Percentiles rank a stretch among this genome's conserved stretches.
Evolutionary conservation across 2,329 filamentous ascomycete species (phyloP).

Genomic region (Neoarthrinium moseri): DNA sequence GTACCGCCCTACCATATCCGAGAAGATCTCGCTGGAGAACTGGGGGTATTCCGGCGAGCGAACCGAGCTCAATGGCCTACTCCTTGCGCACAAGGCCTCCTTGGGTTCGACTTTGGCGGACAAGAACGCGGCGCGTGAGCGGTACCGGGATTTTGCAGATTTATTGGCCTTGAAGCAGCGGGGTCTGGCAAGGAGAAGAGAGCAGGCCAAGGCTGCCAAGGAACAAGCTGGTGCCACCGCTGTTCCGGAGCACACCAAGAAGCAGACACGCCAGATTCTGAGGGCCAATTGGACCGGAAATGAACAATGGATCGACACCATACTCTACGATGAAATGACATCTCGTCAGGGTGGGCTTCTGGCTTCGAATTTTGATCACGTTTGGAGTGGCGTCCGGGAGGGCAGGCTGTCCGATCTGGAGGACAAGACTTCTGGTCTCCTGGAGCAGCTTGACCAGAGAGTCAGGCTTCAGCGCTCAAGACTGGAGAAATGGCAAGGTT

Average conservation of each 20-base stretch:
- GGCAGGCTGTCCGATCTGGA: constrained; percentile 58
- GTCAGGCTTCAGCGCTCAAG: constrained; percentile 66
- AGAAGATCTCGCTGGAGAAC: constrained; percentile 57
- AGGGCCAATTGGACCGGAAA: constrained; percentile 78
- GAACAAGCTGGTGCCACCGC: constrained; percentile 26
- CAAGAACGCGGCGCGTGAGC: constrained; percentile 57
- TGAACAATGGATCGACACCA: constrained; percentile 68
- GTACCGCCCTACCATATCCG: constrained; percentile 46
- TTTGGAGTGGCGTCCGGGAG: constrained; percentile 68
- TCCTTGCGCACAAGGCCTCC: constrained; percentile 71
- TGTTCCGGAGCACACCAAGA: constrained; percentile 40
- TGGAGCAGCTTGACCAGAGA: constrained; percentile 70
- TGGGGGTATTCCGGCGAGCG: constrained; percentile 55
- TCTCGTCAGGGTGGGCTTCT: constrained; percentile 62
- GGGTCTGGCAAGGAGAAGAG: constrained; percentile 53
- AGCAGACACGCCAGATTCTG: constrained; percentile 58
- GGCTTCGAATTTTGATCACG: constrained; percentile 62
- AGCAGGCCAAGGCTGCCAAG: constrained; percentile 35
- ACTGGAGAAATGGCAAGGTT: constrained; percentile 72
- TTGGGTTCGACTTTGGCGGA: constrained; percentile 57
- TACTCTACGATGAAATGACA: constrained; percentile 65
- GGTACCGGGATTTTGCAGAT: constrained; percentile 63
- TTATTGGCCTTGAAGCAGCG: constrained; percentile 63
- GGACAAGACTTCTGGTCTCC: constrained; percentile 47
- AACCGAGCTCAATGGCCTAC: constrained; percentile 60